Base-by-base conservation (phyloP, 2,329 filamentous ascomycete genomes). In the Zymoseptoria crescenta region DNA sequence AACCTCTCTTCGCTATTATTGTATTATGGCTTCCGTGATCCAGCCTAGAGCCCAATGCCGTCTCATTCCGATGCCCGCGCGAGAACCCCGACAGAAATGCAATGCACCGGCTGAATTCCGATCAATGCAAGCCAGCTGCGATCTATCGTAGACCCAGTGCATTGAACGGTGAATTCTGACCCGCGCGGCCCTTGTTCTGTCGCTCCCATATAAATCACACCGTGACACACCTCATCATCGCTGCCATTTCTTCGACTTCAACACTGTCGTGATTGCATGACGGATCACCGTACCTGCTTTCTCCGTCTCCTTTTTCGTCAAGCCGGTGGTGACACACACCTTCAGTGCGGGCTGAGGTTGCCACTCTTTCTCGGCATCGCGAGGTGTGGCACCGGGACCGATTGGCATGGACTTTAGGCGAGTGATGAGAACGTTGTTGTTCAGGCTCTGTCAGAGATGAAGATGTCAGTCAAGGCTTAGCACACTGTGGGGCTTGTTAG, bases 301-400 rank as follows among this genome's bases (percentile, higher is more conserved):
- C 77, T 99, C 95, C 57, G 92, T 88, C 74, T 99, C 94, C 78
- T 96, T 96, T 79, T 89, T 95, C 24, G 89, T 88, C 62, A 99
- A 78, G 1, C 89, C 94, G 4, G 84, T 89, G 0, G 92, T 96
- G 56, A 96, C 80, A 71, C 93, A 97, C 10, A 97, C 84, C 76
- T 97, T 96, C 62, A 99, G 81, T 0, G 91, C 90, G 8, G 94
- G 90, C 66, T 83, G 81, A n/a, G 87, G 80, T 61, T 83, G 82
- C 79, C 87, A 89, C 41, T 81, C 81, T 50, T 69, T 69, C 45
- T 70, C 70, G 35, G 84, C 81, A 59, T 92, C 88, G 70, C 87
- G 87, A 13, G 85, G 81, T 53, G 80, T 77, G 3, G 84, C 84
- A 51, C 87, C 83, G 45, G 84, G 71, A 7, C 74, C 73, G 7